Percentiles rank a stretch among this genome's conserved stretches.
These are phyloP conservation scores for Ophiosphaerella narmari DNA, from an alignment of 2,329 filamentous ascomycete species.

Conservation along the genomic window DNA sequence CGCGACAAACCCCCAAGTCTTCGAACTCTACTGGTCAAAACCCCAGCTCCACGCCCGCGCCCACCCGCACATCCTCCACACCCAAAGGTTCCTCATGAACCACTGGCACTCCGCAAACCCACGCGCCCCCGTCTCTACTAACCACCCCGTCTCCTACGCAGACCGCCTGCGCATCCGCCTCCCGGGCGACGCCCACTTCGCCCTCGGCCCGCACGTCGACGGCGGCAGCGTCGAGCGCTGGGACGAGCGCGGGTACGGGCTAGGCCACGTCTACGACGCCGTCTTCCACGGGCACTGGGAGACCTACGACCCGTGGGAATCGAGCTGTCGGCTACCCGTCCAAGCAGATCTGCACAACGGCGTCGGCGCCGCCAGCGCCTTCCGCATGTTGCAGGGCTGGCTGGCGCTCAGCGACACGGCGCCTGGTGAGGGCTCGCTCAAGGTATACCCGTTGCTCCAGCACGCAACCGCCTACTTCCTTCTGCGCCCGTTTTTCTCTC, in stretches of 20 bases:
- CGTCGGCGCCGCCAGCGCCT: constrained; percentile 79
- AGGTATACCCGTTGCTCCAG: constrained; percentile 78
- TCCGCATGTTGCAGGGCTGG: constrained; percentile 92
- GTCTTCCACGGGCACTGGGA: constrained; percentile 81
- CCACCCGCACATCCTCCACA: constrained; percentile 53
- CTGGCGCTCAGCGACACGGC: constrained; percentile 74
- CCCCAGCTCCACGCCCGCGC: constrained; percentile 53
- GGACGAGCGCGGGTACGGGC: constrained; percentile 65
- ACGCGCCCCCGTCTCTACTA: constrained; percentile 49
- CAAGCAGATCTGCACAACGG: constrained; percentile 79
- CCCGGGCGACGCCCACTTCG: constrained; percentile 57
- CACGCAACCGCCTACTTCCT: constrained; percentile 80
- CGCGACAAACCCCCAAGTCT: constrained; percentile 55
- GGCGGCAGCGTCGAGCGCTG: constrained; percentile 58
- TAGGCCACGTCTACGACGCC: constrained; percentile 69
- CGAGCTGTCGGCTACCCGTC: constrained; percentile 68
- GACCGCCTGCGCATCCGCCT: constrained; percentile 59
- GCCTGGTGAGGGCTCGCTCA: constrained; percentile 76
- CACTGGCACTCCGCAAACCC: constrained; percentile 55
- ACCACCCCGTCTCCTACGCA: constrained; percentile 54
- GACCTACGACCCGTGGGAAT: constrained; percentile 80
- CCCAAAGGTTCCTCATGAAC: constrained; percentile 55
- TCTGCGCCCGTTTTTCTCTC: constrained; percentile 80
- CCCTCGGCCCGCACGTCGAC: constrained; percentile 62
- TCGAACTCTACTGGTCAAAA: constrained; percentile 57